Evolutionary conservation across 73 alveolate species (phyloP).

Genomic region (Symbiodinium natans): DNA sequence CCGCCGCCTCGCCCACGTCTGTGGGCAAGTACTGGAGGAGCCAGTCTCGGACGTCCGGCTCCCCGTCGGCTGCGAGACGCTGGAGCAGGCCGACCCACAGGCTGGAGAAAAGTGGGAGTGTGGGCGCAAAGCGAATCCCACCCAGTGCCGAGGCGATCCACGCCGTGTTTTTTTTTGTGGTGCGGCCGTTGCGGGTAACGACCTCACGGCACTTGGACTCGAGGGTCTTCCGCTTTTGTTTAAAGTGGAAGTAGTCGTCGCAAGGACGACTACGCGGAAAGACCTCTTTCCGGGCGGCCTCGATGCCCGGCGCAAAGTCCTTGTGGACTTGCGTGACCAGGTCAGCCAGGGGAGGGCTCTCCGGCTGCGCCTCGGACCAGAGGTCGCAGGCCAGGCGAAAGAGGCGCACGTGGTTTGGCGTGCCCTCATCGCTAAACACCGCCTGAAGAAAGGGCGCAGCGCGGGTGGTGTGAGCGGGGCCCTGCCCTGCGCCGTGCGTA

Average conservation of each 20-base stretch:
- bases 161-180: no score
- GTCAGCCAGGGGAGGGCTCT: not conserved
- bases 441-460: slow-evolving; percentile 17
- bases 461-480: slow-evolving; percentile 16
- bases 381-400: not conserved
- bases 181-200: no score
- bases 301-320: not conserved
- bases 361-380: not conserved
- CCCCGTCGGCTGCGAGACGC: no score
- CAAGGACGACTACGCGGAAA: not conserved
- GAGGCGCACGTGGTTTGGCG: not conserved
- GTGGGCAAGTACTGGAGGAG: no score
- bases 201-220: no score
- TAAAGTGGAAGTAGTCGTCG: not conserved
- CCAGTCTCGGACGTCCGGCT: no score
- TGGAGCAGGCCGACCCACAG: no score
- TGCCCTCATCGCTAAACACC: not conserved
- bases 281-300: not conserved
- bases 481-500: not conserved
- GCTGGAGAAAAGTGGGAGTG: no score
- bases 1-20: no score
- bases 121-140: no score
- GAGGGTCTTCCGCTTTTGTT: not conserved
- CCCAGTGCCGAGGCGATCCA: no score
- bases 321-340: not conserved